Evolutionary conservation across 164 flowering plant genomes (phyloP).

Genomic region (Buxus sempervirens): DNA sequence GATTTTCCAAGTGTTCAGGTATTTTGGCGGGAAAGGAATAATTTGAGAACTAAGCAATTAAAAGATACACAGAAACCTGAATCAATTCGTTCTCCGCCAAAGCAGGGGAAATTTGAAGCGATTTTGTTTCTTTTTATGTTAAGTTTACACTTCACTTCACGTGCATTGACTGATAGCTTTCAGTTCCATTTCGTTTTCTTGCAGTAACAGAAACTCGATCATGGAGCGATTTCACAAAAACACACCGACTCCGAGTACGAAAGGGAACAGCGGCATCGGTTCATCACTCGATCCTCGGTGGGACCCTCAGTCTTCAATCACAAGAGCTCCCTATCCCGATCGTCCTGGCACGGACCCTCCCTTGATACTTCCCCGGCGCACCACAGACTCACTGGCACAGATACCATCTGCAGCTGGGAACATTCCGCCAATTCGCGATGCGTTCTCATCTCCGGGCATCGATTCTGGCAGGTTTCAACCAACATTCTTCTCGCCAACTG

Average conservation of each 20-base stretch:
- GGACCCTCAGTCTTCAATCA: background rate
- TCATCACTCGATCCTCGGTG: background rate
- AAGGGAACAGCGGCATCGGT: background rate
- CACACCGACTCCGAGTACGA: background rate
- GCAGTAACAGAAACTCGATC: background rate
- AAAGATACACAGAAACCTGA: too few relatives aligned
- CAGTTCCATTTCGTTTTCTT: background rate
- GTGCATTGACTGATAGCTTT: too few relatives aligned
- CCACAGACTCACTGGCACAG: background rate
- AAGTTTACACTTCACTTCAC: too few relatives aligned
- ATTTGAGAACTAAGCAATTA: too few relatives aligned
- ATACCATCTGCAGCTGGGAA: background rate
- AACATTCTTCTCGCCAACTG: background rate
- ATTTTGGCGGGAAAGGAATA: too few relatives aligned
- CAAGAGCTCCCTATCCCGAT: background rate
- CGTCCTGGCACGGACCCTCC: background rate
- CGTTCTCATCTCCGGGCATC: constrained; percentile 2
- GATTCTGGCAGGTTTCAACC: constrained; percentile 5
- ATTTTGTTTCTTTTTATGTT: too few relatives aligned
- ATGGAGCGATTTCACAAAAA: background rate
- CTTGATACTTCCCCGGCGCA: background rate
- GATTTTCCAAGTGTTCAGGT: too few relatives aligned
- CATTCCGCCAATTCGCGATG: background rate
- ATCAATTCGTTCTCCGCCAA: too few relatives aligned
- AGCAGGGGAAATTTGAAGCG: too few relatives aligned